Conservation (phyloP, 208 protist genomes). For the Angomonas ambiguus region DNA sequence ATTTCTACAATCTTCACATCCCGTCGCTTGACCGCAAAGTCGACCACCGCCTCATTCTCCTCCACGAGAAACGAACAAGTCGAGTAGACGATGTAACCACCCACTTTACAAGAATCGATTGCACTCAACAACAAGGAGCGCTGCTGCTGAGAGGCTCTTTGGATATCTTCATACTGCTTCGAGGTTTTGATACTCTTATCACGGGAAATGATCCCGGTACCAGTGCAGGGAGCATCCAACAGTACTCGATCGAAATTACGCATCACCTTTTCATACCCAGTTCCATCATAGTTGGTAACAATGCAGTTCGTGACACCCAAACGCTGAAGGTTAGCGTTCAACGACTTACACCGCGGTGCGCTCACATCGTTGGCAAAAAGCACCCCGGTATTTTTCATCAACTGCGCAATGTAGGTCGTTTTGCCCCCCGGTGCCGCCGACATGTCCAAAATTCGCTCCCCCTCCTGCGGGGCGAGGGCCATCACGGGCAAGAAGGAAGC, state of each 20-base stretch:
- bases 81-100: constrained; percentile 98
- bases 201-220: constrained; percentile 98
- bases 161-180: constrained; percentile 93
- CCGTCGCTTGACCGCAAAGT: constrained; percentile 95
- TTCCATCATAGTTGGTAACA: constrained; percentile 95
- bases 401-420: constrained; percentile 96
- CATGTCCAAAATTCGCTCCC: constrained; percentile 98
- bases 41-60: constrained; percentile 98
- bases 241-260: constrained; percentile 89
- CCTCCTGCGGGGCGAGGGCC: constrained; percentile 93
- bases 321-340: constrained; percentile 97
- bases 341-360: constrained; percentile 91
- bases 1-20: constrained; percentile 93
- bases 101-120: constrained; percentile 96
- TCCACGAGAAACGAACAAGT: constrained; percentile 97
- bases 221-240: constrained; percentile 99
- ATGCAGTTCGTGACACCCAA: constrained; percentile 93
- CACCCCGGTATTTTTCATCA: constrained; percentile 99
- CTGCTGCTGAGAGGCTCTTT: constrained; percentile 90
- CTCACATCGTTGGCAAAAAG: constrained; percentile 98
- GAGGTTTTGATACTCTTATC: constrained; percentile 96
- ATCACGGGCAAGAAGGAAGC: constrained; percentile 98
- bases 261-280: constrained; percentile 87
- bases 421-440: constrained; percentile 98
- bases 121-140: constrained; percentile 96